Evolutionary conservation across 2,329 filamentous ascomycete genomes (phyloP).

Genomic region (Lizonia empirigonia): DNA sequence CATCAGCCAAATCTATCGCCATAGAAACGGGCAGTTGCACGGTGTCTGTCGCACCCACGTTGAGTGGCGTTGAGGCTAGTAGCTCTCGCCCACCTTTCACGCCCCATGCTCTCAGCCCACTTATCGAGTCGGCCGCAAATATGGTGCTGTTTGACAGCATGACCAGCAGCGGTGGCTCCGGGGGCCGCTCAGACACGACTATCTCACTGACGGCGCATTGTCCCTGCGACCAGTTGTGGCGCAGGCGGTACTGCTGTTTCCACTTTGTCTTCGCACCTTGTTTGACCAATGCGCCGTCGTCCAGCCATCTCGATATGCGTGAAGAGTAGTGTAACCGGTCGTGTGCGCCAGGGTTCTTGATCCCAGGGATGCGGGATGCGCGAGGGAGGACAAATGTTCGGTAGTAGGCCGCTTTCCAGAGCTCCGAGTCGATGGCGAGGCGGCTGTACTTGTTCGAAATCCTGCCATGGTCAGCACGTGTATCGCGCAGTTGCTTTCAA

Average conservation of each 20-base stretch:
- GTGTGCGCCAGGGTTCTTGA: constrained; percentile 52
- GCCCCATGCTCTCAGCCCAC: constrained; percentile 80
- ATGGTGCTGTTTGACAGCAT: constrained; percentile 78
- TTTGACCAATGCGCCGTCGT: constrained; percentile 63
- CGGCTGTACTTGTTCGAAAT: constrained; percentile 77
- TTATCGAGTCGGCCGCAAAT: constrained; percentile 72
- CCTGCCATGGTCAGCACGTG: constrained; percentile 46
- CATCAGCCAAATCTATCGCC: constrained; percentile 61
- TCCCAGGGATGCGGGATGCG: constrained; percentile 74
- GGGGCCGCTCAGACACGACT: constrained; percentile 60
- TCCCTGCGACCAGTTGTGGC: constrained; percentile 89
- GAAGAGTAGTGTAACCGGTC: constrained; percentile 58
- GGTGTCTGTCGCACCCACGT: constrained; percentile 13
- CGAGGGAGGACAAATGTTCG: constrained; percentile 82
- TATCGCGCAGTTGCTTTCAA: no score
- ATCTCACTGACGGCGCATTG: constrained; percentile 82
- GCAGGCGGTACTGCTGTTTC: constrained; percentile 86
- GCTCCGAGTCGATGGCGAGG: constrained; percentile 78
- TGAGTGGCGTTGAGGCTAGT: constrained; percentile 57
- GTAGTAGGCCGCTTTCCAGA: constrained; percentile 93
- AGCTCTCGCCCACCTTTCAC: constrained; percentile 64
- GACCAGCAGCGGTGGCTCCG: constrained; percentile 69
- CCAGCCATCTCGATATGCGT: constrained; percentile 64
- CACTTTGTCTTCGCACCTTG: constrained; percentile 67
- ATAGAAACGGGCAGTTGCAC: constrained; percentile 63